phyloP scores from a whole-genome alignment of 108 stramenopile genomes.

The Aureococcus anophagefferens region DNA sequence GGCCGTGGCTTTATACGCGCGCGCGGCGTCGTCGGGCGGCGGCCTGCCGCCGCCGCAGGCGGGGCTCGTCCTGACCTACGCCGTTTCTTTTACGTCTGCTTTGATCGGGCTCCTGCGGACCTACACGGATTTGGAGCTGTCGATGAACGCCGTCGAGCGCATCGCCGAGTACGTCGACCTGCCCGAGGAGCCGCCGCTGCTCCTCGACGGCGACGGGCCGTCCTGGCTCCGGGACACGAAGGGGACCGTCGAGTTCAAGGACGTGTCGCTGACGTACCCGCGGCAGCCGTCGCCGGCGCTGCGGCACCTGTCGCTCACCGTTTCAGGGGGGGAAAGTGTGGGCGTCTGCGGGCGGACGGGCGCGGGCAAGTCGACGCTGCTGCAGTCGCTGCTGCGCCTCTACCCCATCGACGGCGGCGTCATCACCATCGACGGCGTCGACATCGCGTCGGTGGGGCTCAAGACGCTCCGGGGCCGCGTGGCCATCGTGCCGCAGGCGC shows the following conservation, averaged over 20 bases:
- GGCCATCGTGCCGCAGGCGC: conserved; percentile 75
- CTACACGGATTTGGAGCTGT: conserved; percentile 36
- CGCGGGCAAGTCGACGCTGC: conserved; percentile 45
- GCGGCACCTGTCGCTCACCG: conserved; percentile 25
- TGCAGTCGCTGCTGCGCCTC: conserved; percentile 38
- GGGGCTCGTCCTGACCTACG: conserved; percentile 27
- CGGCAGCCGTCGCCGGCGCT: conserved; percentile 27
- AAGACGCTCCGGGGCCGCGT: conserved; percentile 61
- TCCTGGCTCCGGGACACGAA: background rate
- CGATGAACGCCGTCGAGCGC: conserved; percentile 48
- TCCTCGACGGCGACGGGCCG: background rate
- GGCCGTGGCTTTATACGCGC: background rate
- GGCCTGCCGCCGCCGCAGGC: conserved; percentile 4
- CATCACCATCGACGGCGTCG: conserved; percentile 75
- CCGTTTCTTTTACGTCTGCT: conserved; percentile 9
- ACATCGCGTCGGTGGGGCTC: conserved; percentile 68
- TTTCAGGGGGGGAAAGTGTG: conserved; percentile 23
- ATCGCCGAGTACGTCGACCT: conserved; percentile 6
- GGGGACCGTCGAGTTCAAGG: background rate
- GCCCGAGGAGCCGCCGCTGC: background rate
- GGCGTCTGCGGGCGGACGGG: conserved; percentile 54
- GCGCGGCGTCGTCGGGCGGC: background rate
- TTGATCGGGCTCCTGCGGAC: conserved; percentile 21
- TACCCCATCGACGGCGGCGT: conserved; percentile 55
- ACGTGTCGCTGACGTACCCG: conserved; percentile 22